Percentiles rank a stretch among this genome's conserved stretches.
Conservation (phyloP, 805 yeast species). For the Wickerhamomyces bisporus region DNA sequence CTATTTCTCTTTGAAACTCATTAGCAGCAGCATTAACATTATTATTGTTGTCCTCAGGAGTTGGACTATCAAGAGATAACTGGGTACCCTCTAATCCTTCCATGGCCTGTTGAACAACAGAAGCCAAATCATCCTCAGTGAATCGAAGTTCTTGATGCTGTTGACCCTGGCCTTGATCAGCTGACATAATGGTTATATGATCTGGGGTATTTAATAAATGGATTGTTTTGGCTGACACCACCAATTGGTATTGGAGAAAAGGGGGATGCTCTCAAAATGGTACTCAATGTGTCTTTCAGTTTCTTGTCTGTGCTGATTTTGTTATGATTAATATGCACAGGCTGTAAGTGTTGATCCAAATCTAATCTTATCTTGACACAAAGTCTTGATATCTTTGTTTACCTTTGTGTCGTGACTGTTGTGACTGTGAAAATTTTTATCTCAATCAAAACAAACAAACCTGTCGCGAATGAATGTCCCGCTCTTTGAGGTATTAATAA, state of each 20-base stretch:
- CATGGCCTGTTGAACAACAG: slow-evolving; percentile 37
- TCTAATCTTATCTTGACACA: slow-evolving; percentile 2
- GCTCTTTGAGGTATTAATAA: not conserved
- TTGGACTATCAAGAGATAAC: not conserved
- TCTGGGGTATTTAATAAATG: no score
- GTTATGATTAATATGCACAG: not conserved
- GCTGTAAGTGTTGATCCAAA: not conserved
- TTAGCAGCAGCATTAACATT: slow-evolving; percentile 7
- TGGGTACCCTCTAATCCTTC: slow-evolving; percentile 14
- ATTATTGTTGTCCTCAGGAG: not conserved
- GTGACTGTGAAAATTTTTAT: slow-evolving; percentile 29
- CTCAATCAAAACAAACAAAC: no score
- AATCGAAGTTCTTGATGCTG: slow-evolving; percentile 6
- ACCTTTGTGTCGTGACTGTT: slow-evolving; percentile 20
- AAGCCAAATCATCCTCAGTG: slow-evolving; percentile 30
- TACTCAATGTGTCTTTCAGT: no score
- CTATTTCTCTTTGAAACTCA: slow-evolving; percentile 22
- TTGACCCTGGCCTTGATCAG: not conserved
- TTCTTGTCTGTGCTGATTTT: slow-evolving; percentile 2
- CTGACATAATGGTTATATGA: not conserved
- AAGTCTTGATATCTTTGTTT: slow-evolving; percentile 16
- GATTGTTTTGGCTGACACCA: no score
- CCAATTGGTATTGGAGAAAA: no score
- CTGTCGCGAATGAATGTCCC: no score
- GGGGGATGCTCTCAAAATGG: not conserved